Evolutionary conservation across 2,329 filamentous ascomycete genomes (phyloP).

Genomic region (Hypoxylon sp.): DNA sequence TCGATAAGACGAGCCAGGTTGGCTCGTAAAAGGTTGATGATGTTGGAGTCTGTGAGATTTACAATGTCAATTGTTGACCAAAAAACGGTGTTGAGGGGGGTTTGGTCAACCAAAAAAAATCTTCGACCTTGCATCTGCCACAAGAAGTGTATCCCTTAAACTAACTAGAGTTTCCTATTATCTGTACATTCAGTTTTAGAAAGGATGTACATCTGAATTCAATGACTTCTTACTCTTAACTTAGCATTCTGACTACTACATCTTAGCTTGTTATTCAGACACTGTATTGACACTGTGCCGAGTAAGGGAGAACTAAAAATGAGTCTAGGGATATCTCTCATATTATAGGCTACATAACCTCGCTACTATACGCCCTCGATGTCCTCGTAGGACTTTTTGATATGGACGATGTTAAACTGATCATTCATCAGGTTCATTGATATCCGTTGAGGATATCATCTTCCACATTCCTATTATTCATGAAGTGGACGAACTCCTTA

Average conservation of each 20-base stretch:
- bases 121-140: conserved; percentile 7
- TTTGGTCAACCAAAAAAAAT: neutral
- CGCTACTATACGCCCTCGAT: too few species aligned
- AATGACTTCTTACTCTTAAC: too few species aligned
- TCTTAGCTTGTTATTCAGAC: too few species aligned
- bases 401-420: too few species aligned
- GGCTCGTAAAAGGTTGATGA: conserved; percentile 1
- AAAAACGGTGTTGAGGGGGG: conserved; percentile 9
- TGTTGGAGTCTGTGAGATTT: neutral
- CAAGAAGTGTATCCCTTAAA: neutral
- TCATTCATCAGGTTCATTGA: too few species aligned
- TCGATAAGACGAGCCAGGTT: conserved; percentile 5
- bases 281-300: too few species aligned
- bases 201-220: too few species aligned
- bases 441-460: conserved; percentile 43
- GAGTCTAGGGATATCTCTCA: too few species aligned
- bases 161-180: neutral
- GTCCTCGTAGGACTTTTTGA: too few species aligned
- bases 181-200: neutral
- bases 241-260: too few species aligned
- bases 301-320: too few species aligned
- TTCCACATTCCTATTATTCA: conserved; percentile 45
- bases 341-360: too few species aligned
- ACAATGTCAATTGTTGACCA: neutral
- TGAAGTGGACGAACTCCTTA: conserved; percentile 48